Percentiles rank a stretch among this genome's conserved stretches.
These are phyloP conservation scores for Vitis amurensis DNA, from an alignment of 164 flowering plant genomes.

Conservation along the genomic window DNA sequence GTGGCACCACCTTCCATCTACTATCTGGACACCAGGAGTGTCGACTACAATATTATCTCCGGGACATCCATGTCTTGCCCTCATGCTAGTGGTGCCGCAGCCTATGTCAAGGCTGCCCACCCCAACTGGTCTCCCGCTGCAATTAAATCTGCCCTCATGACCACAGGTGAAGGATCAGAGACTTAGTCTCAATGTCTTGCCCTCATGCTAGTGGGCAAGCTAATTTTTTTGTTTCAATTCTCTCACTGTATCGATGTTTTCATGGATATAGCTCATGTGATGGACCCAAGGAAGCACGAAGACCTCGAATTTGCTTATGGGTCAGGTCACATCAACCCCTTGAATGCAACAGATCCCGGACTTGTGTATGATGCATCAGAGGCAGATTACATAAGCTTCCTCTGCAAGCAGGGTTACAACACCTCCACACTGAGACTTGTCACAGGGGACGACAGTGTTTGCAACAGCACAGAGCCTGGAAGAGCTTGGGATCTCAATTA, in stretches of 20 bases:
- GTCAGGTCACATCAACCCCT: conserved; percentile 52
- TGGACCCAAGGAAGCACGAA: conserved; percentile 31
- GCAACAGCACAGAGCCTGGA: conserved; percentile 28
- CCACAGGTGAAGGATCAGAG: conserved; percentile 34
- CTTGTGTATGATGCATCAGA: conserved; percentile 45
- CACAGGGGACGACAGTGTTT: conserved; percentile 32
- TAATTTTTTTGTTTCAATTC: neutral
- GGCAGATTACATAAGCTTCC: conserved; percentile 41
- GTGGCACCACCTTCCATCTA: conserved; percentile 22
- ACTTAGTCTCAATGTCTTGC: too few relatives aligned
- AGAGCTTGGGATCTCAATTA: conserved; percentile 52
- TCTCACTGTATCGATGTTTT: neutral
- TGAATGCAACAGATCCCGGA: conserved; percentile 43
- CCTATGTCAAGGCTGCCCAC: conserved; percentile 40
- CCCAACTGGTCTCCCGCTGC: conserved; percentile 57
- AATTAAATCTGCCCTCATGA: conserved; percentile 54
- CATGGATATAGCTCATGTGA: conserved; percentile 23
- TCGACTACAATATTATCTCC: conserved; percentile 34
- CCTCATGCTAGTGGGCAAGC: too few relatives aligned
- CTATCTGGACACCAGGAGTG: conserved; percentile 19
- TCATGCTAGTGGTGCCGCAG: conserved; percentile 45
- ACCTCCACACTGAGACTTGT: conserved; percentile 26
- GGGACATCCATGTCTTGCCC: conserved; percentile 65
- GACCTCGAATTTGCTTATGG: conserved; percentile 57
- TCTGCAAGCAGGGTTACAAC: conserved; percentile 49